These are phyloP conservation scores for Kalmusia sp. DNA, from an alignment of 2,329 filamentous ascomycete genomes.

Conservation along the genomic window DNA sequence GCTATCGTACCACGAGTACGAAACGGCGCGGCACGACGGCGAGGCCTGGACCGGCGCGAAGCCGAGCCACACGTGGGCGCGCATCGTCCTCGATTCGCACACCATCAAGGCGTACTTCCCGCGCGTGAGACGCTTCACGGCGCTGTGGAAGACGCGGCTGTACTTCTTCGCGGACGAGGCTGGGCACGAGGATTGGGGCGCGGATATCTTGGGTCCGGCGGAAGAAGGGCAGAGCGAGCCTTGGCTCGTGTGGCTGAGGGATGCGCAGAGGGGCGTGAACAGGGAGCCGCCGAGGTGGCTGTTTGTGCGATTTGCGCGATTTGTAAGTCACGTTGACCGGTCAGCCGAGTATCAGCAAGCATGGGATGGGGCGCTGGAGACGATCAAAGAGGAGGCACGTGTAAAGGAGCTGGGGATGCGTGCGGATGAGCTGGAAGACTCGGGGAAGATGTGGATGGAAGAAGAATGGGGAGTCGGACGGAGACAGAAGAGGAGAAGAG, in stretches of 20 bases:
- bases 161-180: background rate
- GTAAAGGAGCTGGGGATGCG: background rate
- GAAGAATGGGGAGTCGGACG: slow-evolving; percentile 5
- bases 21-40: background rate
- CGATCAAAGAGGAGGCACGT: slow-evolving; percentile 9
- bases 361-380: slow-evolving; percentile 14
- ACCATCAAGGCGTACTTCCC: slow-evolving; percentile 20
- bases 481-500: background rate
- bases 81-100: slow-evolving; percentile 21
- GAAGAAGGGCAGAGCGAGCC: slow-evolving; percentile 2
- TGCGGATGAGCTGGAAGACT: slow-evolving; percentile 18
- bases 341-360: slow-evolving; percentile 3
- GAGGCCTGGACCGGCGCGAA: background rate
- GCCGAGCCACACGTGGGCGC: background rate
- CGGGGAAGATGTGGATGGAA: slow-evolving; percentile 19
- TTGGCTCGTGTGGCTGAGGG: slow-evolving; percentile 19
- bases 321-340: background rate
- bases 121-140: slow-evolving; percentile 15
- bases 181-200: background rate
- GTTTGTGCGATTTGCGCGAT: slow-evolving; percentile 9
- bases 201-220: too few species aligned
- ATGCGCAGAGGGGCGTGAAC: slow-evolving; percentile 5
- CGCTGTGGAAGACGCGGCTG: slow-evolving; percentile 6
- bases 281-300: slow-evolving; percentile 19
- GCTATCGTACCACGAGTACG: slow-evolving; percentile 4